phyloP scores from a whole-genome alignment of 306 rosid species.

The Prunus davidiana region DNA sequence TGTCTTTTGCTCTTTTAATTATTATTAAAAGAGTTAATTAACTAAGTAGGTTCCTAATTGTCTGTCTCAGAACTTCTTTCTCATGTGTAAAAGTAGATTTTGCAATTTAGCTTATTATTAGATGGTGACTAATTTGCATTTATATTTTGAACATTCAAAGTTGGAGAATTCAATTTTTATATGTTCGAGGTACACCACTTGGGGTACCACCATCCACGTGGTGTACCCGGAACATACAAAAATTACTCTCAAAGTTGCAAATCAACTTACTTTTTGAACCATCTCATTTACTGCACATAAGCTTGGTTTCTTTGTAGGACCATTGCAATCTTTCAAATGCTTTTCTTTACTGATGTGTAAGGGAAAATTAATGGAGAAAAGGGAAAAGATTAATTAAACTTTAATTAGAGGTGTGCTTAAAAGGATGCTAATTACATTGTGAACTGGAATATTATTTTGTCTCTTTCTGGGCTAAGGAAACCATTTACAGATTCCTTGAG shows the following conservation, averaged over 20 bases:
- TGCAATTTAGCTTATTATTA: slow-evolving; percentile 1
- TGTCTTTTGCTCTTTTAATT: slow-evolving; percentile 12
- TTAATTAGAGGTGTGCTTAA: background rate
- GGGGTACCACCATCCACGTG: too few species aligned
- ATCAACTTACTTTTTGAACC: background rate
- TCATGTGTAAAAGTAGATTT: slow-evolving; percentile 1
- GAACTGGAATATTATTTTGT: background rate
- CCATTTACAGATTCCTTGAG: background rate
- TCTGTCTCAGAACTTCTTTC: background rate
- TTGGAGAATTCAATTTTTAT: too few species aligned
- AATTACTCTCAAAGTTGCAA: too few species aligned
- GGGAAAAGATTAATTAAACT: background rate
- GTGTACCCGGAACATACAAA: too few species aligned
- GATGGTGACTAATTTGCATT: background rate
- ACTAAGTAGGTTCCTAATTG: background rate
- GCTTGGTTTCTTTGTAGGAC: slow-evolving; percentile 3
- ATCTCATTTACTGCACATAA: background rate
- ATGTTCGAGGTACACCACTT: too few species aligned
- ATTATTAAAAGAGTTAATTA: slow-evolving; percentile 6
- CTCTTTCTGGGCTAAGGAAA: background rate
- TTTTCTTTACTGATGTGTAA: slow-evolving; percentile 7
- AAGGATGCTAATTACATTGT: background rate
- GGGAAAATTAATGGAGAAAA: background rate
- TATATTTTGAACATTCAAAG: background rate
- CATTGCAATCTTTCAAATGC: background rate